These are phyloP conservation scores for Fusarium anguioides DNA, from an alignment of 2,329 filamentous ascomycete genomes.

Conservation along the genomic window DNA sequence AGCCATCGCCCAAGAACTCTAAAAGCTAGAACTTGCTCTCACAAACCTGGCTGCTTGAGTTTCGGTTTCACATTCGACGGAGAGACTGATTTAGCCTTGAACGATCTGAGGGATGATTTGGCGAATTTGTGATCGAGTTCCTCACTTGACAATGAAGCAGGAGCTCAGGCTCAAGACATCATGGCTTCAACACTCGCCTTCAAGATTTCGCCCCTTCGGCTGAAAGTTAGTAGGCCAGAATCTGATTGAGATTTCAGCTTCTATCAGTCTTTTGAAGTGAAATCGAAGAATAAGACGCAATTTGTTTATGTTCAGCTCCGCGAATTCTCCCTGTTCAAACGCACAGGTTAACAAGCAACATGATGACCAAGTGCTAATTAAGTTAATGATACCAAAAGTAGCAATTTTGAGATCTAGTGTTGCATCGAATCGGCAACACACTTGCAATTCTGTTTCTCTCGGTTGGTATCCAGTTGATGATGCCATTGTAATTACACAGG, in stretches of 20 bases:
- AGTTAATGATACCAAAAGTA: neutral
- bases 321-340: neutral
- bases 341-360: neutral
- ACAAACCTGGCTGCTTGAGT: neutral
- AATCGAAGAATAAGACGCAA: neutral
- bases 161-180: neutral
- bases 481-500: conserved; percentile 7
- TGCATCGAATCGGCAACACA: neutral
- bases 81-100: neutral
- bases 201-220: neutral
- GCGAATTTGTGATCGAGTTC: neutral
- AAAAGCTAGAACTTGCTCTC: neutral
- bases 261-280: neutral
- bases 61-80: neutral
- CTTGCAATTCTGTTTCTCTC: neutral
- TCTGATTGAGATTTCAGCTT: neutral
- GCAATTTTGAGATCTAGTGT: neutral
- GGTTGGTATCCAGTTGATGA: neutral
- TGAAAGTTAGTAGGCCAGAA: neutral
- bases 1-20: neutral
- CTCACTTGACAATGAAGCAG: neutral
- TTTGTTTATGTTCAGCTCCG: neutral
- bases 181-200: neutral
- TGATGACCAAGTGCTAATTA: neutral
- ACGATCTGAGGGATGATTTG: neutral